Percentiles rank a stretch among this genome's conserved stretches.
Evolutionary conservation across 192 early-diverging fungal species (phyloP).

Genomic region (Coemansia sp.): DNA sequence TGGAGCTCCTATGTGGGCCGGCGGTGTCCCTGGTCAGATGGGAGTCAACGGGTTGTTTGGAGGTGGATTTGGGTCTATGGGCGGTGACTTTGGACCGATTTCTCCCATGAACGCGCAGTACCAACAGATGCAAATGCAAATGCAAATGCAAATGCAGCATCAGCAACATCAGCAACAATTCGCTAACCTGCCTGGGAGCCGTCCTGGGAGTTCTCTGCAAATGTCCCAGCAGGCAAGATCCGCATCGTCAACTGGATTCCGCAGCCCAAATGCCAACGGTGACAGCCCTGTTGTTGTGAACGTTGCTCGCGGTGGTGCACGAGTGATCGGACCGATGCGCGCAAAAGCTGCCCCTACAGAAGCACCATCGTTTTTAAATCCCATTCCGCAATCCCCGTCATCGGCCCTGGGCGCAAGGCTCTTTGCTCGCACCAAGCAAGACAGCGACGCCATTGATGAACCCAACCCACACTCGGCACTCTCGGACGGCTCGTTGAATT

Average conservation of each 20-base stretch:
- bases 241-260: constrained; percentile 42
- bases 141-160: constrained; percentile 8
- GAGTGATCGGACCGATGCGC: constrained; percentile 52
- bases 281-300: constrained; percentile 42
- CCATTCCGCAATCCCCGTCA: constrained; percentile 52
- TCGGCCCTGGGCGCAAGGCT: constrained; percentile 37
- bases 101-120: constrained; percentile 32
- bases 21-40: constrained; percentile 22
- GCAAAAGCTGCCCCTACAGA: constrained; percentile 23
- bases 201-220: constrained; percentile 50
- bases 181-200: constrained; percentile 17
- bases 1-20: constrained; percentile 33
- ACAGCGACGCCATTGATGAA: constrained; percentile 7
- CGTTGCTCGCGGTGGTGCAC: constrained; percentile 50
- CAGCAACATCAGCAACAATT: constrained; percentile 27
- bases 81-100: constrained; percentile 24
- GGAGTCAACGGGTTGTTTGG: constrained; percentile 41
- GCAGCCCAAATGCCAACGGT: constrained; percentile 15
- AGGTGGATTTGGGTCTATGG: constrained; percentile 50
- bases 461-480: constrained; percentile 41
- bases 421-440: neutral
- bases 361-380: constrained; percentile 41
- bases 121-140: constrained; percentile 13
- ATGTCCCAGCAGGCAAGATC: constrained; percentile 31
- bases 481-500: constrained; percentile 39